A percentile compares a stretch with the other conserved stretches of the same genome.
Evolutionary conservation across 176 grass and related monocot species (phyloP).

Genomic region (Triticum dicoccoides): DNA sequence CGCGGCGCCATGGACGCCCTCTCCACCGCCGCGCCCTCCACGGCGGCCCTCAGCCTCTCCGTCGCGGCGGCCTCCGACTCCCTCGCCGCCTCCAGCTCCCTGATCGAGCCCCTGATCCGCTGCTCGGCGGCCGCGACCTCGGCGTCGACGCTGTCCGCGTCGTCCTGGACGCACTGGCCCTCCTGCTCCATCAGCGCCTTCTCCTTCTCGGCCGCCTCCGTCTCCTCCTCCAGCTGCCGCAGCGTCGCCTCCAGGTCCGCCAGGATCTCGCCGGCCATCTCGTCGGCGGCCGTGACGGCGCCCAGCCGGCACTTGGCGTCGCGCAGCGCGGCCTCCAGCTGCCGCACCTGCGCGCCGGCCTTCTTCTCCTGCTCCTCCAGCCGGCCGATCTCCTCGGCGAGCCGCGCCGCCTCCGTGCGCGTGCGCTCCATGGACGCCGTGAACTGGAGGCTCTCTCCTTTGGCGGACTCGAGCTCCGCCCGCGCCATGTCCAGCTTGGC

Average conservation of each 20-base stretch:
- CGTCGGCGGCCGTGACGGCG: conserved; percentile 39
- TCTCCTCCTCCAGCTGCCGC: conserved; percentile 52
- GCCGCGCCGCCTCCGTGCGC: conserved; percentile 47
- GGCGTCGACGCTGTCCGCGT: conserved; percentile 26
- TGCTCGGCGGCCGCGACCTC: conserved; percentile 31
- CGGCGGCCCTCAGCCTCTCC: conserved; percentile 43
- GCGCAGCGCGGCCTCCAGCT: conserved; percentile 60
- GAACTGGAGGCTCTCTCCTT: conserved; percentile 50
- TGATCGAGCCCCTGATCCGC: conserved; percentile 29
- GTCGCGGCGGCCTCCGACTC: conserved; percentile 45
- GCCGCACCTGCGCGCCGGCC: conserved; percentile 44
- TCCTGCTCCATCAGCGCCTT: conserved; percentile 36
- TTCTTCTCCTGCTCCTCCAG: conserved; percentile 55
- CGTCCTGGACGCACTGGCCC: not conserved
- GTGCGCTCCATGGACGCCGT: conserved; percentile 44
- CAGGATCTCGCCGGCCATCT: conserved; percentile 40
- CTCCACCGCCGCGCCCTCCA: conserved; percentile 12
- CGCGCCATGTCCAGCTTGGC: conserved; percentile 42
- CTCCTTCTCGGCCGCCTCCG: conserved; percentile 45
- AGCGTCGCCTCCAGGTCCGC: conserved; percentile 45
- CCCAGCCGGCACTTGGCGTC: conserved; percentile 48
- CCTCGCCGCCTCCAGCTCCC: conserved; percentile 58
- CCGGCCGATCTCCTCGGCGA: conserved; percentile 33
- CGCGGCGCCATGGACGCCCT: not conserved
- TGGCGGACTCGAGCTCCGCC: conserved; percentile 52